Evolutionary conservation across 345 rosid species (phyloP).

Genomic region (Syzygium aqueum): DNA sequence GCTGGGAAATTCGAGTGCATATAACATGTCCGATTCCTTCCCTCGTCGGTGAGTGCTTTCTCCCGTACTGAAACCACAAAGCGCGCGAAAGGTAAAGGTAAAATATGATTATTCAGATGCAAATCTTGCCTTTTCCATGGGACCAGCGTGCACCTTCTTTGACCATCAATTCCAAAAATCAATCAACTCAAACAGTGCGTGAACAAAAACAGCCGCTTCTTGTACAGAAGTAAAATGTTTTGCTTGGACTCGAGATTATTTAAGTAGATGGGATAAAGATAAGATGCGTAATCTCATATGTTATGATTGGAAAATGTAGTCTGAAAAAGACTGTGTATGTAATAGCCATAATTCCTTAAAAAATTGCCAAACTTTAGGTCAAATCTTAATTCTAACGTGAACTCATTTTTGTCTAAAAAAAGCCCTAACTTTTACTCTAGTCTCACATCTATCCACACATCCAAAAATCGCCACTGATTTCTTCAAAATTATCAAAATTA

Average conservation of each 20-base stretch:
- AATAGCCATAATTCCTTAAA: neutral
- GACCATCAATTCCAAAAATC: neutral
- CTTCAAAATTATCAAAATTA: neutral
- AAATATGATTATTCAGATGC: neutral
- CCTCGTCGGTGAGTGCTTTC: neutral
- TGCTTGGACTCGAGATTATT: neutral
- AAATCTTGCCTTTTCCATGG: neutral
- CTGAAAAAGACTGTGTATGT: neutral
- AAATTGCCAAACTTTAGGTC: neutral
- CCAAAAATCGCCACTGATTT: neutral
- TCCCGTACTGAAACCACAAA: neutral
- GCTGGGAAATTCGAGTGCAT: neutral
- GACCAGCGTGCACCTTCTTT: neutral
- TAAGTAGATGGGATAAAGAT: neutral
- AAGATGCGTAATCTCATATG: neutral
- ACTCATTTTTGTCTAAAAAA: neutral
- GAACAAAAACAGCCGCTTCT: neutral
- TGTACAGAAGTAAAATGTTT: neutral
- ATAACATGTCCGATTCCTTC: neutral
- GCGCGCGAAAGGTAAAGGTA: neutral
- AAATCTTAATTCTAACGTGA: neutral
- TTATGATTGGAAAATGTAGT: neutral
- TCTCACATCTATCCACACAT: accelerated
- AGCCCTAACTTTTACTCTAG: neutral
- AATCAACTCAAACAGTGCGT: neutral